A percentile compares a stretch with the other conserved stretches of the same genome.
These are phyloP conservation scores for Cornus controversa DNA, from an alignment of 148 eudicot genomes.

Conservation along the genomic window DNA sequence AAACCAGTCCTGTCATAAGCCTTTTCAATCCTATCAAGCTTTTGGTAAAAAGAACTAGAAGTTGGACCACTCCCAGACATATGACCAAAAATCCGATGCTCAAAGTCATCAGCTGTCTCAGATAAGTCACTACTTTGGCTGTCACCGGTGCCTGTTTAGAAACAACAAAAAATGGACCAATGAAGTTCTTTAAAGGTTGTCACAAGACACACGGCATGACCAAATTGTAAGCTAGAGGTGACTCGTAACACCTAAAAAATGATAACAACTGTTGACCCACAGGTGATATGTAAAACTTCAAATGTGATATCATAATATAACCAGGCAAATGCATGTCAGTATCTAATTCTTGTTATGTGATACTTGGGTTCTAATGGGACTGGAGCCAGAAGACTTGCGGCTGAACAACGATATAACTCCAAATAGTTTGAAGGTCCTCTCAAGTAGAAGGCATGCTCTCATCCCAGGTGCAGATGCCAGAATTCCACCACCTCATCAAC, in stretches of 20 bases:
- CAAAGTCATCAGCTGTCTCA: conserved; percentile 59
- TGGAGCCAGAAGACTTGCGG: neutral
- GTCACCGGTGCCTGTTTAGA: conserved; percentile 30
- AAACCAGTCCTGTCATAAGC: conserved; percentile 27
- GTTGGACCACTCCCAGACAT: conserved; percentile 21
- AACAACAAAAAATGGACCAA: conserved; percentile 3
- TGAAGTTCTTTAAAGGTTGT: neutral
- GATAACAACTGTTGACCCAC: neutral
- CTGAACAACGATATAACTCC: neutral
- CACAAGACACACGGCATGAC: neutral
- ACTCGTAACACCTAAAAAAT: neutral
- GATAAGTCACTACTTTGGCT: conserved; percentile 22
- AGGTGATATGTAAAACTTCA: neutral
- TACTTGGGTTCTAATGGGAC: neutral
- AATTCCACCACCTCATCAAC: neutral
- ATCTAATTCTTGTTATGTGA: neutral
- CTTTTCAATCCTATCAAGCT: conserved; percentile 46
- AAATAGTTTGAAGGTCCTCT: neutral
- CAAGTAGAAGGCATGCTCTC: neutral
- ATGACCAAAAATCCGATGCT: conserved; percentile 50
- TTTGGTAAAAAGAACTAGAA: conserved; percentile 37
- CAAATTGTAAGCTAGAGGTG: neutral
- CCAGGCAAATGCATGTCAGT: neutral
- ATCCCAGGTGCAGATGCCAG: neutral
- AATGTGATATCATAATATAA: neutral